Evolutionary conservation across 495 filamentous ascomycete genomes (phyloP).

Genomic region (Penicillium paxilli): DNA sequence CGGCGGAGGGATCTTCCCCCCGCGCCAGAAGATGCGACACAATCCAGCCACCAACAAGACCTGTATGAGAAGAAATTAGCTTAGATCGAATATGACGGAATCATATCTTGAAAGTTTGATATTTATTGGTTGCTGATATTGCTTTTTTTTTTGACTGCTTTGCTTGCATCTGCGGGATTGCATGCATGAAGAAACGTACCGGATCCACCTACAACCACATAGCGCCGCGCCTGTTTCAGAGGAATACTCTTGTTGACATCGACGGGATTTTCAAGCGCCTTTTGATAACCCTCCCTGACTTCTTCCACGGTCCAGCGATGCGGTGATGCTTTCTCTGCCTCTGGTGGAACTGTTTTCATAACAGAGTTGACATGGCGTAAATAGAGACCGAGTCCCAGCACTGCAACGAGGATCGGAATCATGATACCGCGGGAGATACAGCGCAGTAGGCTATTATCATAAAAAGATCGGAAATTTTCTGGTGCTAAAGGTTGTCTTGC

Average conservation of each 20-base stretch:
- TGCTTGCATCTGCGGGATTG: background rate
- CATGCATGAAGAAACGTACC: slow-evolving; percentile 39
- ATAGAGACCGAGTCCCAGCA: slow-evolving; percentile 37
- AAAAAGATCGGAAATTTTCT: background rate
- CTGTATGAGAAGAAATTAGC: slow-evolving; percentile 24
- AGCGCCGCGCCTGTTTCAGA: slow-evolving; percentile 53
- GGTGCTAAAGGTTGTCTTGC: background rate
- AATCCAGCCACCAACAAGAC: slow-evolving; percentile 58
- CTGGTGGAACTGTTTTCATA: slow-evolving; percentile 50
- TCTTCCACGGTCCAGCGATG: slow-evolving; percentile 54
- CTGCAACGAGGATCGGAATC: slow-evolving; percentile 9
- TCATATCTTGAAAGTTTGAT: background rate
- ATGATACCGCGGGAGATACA: background rate
- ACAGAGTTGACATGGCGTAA: slow-evolving; percentile 52
- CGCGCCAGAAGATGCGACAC: slow-evolving; percentile 54
- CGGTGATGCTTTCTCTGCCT: slow-evolving; percentile 40
- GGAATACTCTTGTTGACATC: slow-evolving; percentile 51
- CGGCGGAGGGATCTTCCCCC: slow-evolving; percentile 51
- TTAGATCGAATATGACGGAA: background rate
- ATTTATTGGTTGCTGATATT: too few species aligned
- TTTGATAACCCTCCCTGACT: slow-evolving; percentile 48
- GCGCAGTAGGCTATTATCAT: background rate
- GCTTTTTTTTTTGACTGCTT: background rate
- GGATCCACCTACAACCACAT: slow-evolving; percentile 58
- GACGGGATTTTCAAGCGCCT: slow-evolving; percentile 42